Evolutionary conservation across 2,329 filamentous ascomycete genomes (phyloP), one percentile per base, ranked within the genome.

Genomic region (Lanzia echinophila): DNA sequence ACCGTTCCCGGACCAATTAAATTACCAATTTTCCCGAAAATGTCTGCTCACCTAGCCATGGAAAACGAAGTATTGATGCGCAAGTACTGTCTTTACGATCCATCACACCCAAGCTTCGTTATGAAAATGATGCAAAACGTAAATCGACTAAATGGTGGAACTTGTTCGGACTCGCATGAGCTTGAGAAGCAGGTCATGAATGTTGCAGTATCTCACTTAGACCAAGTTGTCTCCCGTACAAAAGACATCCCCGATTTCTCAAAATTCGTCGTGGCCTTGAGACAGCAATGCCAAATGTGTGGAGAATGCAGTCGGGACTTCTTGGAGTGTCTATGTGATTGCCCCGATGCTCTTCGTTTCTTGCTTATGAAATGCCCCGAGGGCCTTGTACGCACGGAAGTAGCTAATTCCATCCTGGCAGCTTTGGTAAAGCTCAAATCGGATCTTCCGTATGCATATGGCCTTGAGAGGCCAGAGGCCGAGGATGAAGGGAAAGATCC

Each of bases 51-150:
- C 53, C 88, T 95, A 54, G 74, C 79, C 11, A 71, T 75, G 55
- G 84, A 92, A 48, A 96, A 96, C 61, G 83, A 87, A 57, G 61
- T 81, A 2, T 79, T 89, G 22, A 76, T 95, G 45, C 82, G 86
- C 50, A 82, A 86, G 17, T 90, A 95, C 64, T 91, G 87, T 67
- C 75, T 95, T 22, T 88, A 87, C 63, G 90, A 95, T 63, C 79
- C 81, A 1, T 76, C 77, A 32, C 88, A 95, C 63, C 75, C 83
- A 2, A 71, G 72, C 1, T 89, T 95, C 60, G 77, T 90, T 15
- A 74, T 77, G 34, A 75, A 76, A 51, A 73, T 89, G 36, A 76
- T 94, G 31, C 69, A 73, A 7, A 78, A 79, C 38, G 71, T 84
- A 47, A 79, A 69, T 8, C 70, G 72, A 19, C 63, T 80, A 33